Base-by-base conservation (phyloP, 176 grass and related monocot species). In the Zizania latifolia region DNA sequence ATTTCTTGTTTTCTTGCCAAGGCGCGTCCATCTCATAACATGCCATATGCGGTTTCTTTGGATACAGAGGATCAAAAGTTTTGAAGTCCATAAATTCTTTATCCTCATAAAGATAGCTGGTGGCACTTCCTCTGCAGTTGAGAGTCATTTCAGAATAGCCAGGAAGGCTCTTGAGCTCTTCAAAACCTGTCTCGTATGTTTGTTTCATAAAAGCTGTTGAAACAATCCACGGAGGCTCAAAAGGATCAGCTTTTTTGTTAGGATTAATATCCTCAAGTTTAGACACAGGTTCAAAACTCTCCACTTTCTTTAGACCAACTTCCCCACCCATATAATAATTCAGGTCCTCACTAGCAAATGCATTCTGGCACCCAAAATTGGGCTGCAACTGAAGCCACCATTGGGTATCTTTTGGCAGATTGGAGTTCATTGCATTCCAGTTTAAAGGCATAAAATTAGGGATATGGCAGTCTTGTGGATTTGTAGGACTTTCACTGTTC, bases 381-480 rank as follows among this genome's bases (percentile, higher is more conserved):
- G 89, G 91, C 79, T 99, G 96, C 79, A 99, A 30, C 36, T 99
- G 96, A 38, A 99, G 92, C 85, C 87, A 94, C 96, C 92, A 94
- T 27, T 76, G 86, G 64, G 89, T 76, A 4, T 99, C 92, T 8
- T 75, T 61, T 1, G 84, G 85, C 33, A 92, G 59, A 63, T 79
- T 86, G 60, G 82, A 64, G 78, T 72, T 90, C 79, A 80, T 80
- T 1, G 81, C 57, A 50, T 90, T 92, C 81, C 89, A 92, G 45
- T 88, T 94, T n/a, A 92, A 40, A 24, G 85, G 72, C 70, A 93
- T 86, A 9, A 99, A 89, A 8, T 82, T 83, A 0, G 86, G 63
- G 79, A 70, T 54, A 11, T 61, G 59, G 62, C 38, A 77, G 8
- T 97, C 87, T n/a, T 90, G 82, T 0, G 75, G 70, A 5, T 19